phyloP scores from a whole-genome alignment of 768 basidiomycete genomes.

The Mycena sanguinolenta region DNA sequence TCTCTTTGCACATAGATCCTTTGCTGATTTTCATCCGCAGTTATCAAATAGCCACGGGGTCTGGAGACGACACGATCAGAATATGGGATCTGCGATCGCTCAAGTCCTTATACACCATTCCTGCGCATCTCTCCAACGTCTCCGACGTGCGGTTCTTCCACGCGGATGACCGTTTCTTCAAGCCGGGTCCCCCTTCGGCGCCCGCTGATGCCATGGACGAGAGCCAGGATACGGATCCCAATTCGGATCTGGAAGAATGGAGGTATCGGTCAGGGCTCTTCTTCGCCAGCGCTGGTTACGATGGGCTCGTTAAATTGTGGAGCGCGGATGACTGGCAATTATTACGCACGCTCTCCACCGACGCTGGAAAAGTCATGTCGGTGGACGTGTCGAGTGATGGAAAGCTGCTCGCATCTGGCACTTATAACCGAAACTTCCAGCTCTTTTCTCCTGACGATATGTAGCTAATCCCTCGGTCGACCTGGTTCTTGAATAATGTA shows the following conservation, averaged over 20 bases:
- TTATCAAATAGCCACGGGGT: conserved; percentile 97
- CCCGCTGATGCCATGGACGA: conserved; percentile 67
- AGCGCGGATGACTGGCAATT: conserved; percentile 98
- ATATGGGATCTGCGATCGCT: conserved; percentile 98
- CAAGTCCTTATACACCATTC: conserved; percentile 94
- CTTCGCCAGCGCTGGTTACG: conserved; percentile 94
- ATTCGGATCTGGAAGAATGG: conserved; percentile 73
- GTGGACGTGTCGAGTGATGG: conserved; percentile 92
- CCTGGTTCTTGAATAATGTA: too few species aligned
- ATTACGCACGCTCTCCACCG: conserved; percentile 88
- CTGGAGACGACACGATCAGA: conserved; percentile 96
- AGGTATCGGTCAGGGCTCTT: conserved; percentile 90
- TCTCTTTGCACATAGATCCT: conserved; percentile 11
- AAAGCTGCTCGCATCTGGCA: conserved; percentile 87
- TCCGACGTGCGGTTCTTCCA: conserved; percentile 97
- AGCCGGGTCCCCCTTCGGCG: conserved; percentile 46
- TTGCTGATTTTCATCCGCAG: conserved; percentile 56
- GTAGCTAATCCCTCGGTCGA: conserved; percentile 35
- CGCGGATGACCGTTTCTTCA: conserved; percentile 66
- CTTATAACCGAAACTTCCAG: conserved; percentile 95
- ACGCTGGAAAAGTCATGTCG: conserved; percentile 99
- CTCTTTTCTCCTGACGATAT: conserved; percentile 86
- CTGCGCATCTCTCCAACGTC: conserved; percentile 95
- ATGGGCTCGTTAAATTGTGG: conserved; percentile 96
- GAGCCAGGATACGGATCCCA: conserved; percentile 50